phyloP scores from a whole-genome alignment of 202 grass and related monocot species.

The Setaria italica region DNA sequence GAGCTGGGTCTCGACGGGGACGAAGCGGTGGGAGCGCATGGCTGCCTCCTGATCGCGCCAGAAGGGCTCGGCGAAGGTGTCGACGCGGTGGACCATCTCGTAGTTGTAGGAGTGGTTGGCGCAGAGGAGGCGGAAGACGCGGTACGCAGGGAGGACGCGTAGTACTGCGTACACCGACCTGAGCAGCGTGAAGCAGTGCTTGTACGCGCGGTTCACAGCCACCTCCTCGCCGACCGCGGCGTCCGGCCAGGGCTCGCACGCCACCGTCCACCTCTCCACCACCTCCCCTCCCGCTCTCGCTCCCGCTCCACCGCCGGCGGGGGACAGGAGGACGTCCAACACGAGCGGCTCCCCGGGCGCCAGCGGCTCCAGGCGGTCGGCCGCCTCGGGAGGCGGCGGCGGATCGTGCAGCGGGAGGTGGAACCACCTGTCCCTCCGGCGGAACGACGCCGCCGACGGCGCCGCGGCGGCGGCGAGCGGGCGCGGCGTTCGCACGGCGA shows the following conservation, averaged over 20 bases:
- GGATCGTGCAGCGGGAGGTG: conserved; percentile 69
- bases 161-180: conserved; percentile 69
- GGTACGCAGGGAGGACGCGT: conserved; percentile 76
- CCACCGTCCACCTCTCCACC: conserved; percentile 76
- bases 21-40: conserved; percentile 57
- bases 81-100: conserved; percentile 69
- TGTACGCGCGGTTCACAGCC: conserved; percentile 69
- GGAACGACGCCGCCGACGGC: conserved; percentile 43
- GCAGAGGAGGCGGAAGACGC: conserved; percentile 73
- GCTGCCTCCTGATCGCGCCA: conserved; percentile 66
- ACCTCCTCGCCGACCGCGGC: conserved; percentile 50
- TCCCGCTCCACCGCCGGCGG: conserved; percentile 23
- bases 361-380: conserved; percentile 59
- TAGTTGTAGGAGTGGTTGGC: conserved; percentile 84
- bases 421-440: conserved; percentile 72
- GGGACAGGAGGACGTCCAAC: conserved; percentile 67
- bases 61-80: conserved; percentile 76
- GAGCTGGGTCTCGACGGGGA: conserved; percentile 73
- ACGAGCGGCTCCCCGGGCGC: conserved; percentile 63
- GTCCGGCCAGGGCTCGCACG: conserved; percentile 72
- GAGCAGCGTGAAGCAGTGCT: conserved; percentile 73
- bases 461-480: conserved; percentile 32
- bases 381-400: conserved; percentile 53
- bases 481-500: conserved; percentile 62
- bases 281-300: conserved; percentile 44